A percentile compares a stretch with the other conserved stretches of the same genome.
These are phyloP conservation scores for Tremellales sp. DNA, from an alignment of 1,284 basidiomycete genomes.

Conservation along the genomic window DNA sequence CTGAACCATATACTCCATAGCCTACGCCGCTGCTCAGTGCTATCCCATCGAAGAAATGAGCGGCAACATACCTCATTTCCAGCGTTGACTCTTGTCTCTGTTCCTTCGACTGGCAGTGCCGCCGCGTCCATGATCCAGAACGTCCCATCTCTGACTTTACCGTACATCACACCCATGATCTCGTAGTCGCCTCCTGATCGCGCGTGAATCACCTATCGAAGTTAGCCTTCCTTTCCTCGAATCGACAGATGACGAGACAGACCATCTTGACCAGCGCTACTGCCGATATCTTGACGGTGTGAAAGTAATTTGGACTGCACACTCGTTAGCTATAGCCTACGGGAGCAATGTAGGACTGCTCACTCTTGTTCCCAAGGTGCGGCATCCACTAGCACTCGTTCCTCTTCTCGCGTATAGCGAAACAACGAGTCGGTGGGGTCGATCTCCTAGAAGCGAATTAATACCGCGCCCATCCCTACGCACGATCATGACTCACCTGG, in stretches of 20 bases:
- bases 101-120: slow-evolving; percentile 96
- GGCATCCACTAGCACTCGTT: slow-evolving; percentile 65
- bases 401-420: slow-evolving; percentile 68
- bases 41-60: neutral
- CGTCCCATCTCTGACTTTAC: slow-evolving; percentile 80
- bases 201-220: slow-evolving; percentile 88
- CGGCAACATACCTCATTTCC: slow-evolving; percentile 63
- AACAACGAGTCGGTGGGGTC: slow-evolving; percentile 66
- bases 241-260: slow-evolving; percentile 8
- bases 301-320: slow-evolving; percentile 82
- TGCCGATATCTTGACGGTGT: slow-evolving; percentile 88
- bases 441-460: slow-evolving; percentile 20
- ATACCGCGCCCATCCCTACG: neutral
- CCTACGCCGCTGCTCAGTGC: slow-evolving; percentile 48
- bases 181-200: slow-evolving; percentile 95
- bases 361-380: slow-evolving; percentile 86
- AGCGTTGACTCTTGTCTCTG: slow-evolving; percentile 96
- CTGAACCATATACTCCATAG: slow-evolving; percentile 98
- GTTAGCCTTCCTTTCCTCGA: too few relatives aligned
- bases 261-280: slow-evolving; percentile 99
- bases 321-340: neutral
- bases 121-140: slow-evolving; percentile 95
- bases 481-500: slow-evolving; percentile 36
- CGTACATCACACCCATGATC: slow-evolving; percentile 99
- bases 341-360: slow-evolving; percentile 13